phyloP scores from a whole-genome alignment of 805 yeast genomes.

The Barnettozyma botsteinii region DNA sequence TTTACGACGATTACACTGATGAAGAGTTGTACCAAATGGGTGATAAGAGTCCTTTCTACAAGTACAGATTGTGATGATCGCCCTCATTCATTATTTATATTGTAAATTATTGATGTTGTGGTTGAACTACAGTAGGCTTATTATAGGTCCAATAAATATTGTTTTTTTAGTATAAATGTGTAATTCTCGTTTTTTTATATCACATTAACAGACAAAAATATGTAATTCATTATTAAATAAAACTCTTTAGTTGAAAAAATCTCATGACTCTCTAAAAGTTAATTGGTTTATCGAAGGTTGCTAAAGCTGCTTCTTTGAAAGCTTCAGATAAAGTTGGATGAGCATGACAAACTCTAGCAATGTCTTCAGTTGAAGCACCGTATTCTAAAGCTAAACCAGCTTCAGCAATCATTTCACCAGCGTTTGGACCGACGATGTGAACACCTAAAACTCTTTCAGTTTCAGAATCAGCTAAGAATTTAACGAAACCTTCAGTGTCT shows the following conservation, averaged over 20 bases:
- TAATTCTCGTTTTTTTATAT: conserved; percentile 1
- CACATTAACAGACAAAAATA: conserved; percentile 1
- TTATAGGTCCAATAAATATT: background rate
- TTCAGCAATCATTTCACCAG: conserved; percentile 99
- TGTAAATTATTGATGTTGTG: too few relatives aligned
- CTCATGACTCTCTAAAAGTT: conserved; percentile 49
- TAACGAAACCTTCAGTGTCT: conserved; percentile 97
- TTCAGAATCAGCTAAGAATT: conserved; percentile 92
- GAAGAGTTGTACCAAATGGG: conserved; percentile 34
- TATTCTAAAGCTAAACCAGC: conserved; percentile 96
- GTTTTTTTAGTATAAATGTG: background rate
- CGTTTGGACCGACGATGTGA: conserved; percentile 96
- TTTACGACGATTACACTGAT: conserved; percentile 25
- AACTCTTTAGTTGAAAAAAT: background rate
- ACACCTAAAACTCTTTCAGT: conserved; percentile 95
- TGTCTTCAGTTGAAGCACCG: conserved; percentile 97
- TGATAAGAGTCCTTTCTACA: conserved; percentile 37
- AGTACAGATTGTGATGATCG: conserved; percentile 24
- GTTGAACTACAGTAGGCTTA: too few relatives aligned
- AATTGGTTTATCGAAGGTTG: conserved; percentile 86
- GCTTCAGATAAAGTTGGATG: conserved; percentile 99
- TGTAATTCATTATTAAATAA: conserved; percentile 3
- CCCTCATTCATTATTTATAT: too few relatives aligned
- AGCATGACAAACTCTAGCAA: conserved; percentile 97
- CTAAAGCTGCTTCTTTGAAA: conserved; percentile 94